phyloP scores from a whole-genome alignment of 169 alveolate genomes.

The Plasmodium vinckei region DNA sequence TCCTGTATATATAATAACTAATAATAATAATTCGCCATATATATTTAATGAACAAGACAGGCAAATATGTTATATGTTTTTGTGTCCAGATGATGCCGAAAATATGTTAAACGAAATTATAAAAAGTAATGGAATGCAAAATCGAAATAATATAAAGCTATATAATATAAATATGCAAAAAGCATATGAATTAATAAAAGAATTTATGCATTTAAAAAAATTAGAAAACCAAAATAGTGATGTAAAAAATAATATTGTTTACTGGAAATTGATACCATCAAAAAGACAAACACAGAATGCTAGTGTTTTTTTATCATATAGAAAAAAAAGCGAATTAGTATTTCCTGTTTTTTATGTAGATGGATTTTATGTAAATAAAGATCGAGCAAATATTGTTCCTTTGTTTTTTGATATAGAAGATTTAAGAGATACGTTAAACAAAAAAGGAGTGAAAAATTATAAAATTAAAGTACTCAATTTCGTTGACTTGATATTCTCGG shows the following conservation, averaged over 20 bases:
- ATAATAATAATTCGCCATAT: constrained; percentile 63
- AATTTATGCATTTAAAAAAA: constrained; percentile 40
- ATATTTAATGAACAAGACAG: constrained; percentile 67
- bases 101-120: constrained; percentile 45
- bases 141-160: constrained; percentile 42
- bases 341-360: constrained; percentile 69
- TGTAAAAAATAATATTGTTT: constrained; percentile 32
- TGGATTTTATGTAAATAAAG: constrained; percentile 29
- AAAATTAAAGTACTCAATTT: constrained; percentile 66
- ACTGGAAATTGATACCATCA: constrained; percentile 66
- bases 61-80: constrained; percentile 59
- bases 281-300: constrained; percentile 63
- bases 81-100: constrained; percentile 75
- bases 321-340: constrained; percentile 44
- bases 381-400: constrained; percentile 31
- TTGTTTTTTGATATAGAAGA: constrained; percentile 69
- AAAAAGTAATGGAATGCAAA: constrained; percentile 55
- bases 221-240: constrained; percentile 23
- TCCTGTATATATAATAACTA: constrained; percentile 66
- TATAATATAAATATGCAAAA: constrained; percentile 48
- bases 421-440: constrained; percentile 24
- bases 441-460: not conserved
- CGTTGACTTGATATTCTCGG: constrained; percentile 57
- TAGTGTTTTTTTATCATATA: constrained; percentile 29
- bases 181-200: constrained; percentile 59